phyloP scores from a whole-genome alignment of 768 basidiomycete genomes.

The Steccherinum ochraceum region DNA sequence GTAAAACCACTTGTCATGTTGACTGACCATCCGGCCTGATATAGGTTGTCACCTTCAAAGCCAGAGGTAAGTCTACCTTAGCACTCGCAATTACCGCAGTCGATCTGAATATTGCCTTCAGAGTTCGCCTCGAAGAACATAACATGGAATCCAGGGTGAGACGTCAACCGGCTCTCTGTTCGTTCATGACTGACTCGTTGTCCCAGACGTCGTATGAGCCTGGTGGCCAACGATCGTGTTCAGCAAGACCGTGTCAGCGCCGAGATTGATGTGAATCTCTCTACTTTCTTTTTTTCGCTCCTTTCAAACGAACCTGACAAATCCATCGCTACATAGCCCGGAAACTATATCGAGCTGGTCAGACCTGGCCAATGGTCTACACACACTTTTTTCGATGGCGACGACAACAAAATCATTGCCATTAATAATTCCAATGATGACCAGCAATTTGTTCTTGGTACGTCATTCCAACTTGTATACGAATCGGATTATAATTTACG shows the following conservation, averaged over 20 bases:
- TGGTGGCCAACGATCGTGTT: neutral
- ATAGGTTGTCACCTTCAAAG: neutral
- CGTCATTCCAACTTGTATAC: neutral
- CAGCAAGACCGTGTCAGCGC: neutral
- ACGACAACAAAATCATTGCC: constrained; percentile 2
- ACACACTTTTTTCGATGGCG: neutral
- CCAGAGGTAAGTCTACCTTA: neutral
- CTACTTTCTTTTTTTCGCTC: neutral
- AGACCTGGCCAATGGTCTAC: neutral
- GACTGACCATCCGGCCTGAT: no score
- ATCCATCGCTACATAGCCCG: no score
- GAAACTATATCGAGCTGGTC: neutral
- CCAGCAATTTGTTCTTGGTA: neutral
- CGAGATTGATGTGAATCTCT: neutral
- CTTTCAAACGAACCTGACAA: no score
- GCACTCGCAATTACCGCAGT: no score
- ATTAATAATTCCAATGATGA: neutral
- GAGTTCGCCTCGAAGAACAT: neutral
- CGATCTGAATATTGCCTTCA: neutral
- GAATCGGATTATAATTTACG: no score
- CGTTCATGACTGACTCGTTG: no score
- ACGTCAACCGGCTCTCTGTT: no score
- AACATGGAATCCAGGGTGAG: neutral
- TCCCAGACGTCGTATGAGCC: neutral
- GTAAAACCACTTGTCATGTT: no score